These are phyloP conservation scores for Cylindrotheca closterium DNA, from an alignment of 108 stramenopile genomes.

Conservation along the genomic window DNA sequence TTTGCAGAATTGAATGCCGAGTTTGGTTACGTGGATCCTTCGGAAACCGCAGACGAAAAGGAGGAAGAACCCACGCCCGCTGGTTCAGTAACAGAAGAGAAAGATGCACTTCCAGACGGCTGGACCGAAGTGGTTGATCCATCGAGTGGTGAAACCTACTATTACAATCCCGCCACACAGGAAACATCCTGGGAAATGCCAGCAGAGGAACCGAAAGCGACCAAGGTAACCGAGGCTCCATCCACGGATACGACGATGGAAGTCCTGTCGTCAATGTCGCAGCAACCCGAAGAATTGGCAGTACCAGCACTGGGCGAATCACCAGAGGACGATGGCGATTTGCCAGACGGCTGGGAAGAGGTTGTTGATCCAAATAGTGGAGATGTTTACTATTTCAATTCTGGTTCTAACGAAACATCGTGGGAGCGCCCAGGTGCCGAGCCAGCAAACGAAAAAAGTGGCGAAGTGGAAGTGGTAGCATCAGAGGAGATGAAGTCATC, in stretches of 20 bases:
- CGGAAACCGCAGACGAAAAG: background rate
- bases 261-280: background rate
- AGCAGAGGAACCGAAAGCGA: background rate
- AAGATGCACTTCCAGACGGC: constrained; percentile 30
- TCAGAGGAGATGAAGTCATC: no score
- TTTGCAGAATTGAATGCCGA: constrained; percentile 25
- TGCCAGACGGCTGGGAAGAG: constrained; percentile 62
- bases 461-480: background rate
- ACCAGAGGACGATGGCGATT: constrained; percentile 19
- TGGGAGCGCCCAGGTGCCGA: constrained; percentile 25
- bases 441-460: background rate
- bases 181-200: constrained; percentile 64
- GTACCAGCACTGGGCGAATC: background rate
- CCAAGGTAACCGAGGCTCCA: background rate
- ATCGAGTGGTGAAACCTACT: constrained; percentile 46
- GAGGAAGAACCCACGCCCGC: background rate
- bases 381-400: constrained; percentile 56
- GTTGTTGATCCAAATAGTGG: constrained; percentile 45
- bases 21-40: constrained; percentile 7
- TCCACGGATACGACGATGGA: background rate
- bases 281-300: background rate
- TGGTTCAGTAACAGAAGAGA: background rate
- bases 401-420: constrained; percentile 10
- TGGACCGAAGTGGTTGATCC: constrained; percentile 57
- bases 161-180: constrained; percentile 36